Base-by-base conservation (phyloP, 208 protist species). In the Trypanosoma rangeli region DNA sequence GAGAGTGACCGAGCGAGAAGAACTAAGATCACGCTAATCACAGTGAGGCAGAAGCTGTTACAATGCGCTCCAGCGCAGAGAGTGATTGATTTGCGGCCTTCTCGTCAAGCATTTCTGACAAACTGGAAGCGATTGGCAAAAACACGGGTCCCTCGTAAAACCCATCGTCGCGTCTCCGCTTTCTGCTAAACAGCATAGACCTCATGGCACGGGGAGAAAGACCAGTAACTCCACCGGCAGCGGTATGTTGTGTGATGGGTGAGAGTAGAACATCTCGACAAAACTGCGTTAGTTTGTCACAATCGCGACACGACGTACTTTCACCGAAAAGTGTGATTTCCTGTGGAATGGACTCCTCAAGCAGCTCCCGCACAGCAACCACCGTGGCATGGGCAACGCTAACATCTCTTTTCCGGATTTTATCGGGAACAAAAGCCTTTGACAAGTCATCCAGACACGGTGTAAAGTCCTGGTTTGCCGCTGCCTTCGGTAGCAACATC, bases 281-380 rank as follows among this genome's bases (percentile, higher is more conserved):
- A 13, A 94, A 56, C 48, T 83, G 73, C 7, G 84, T 89, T 5
- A 94, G 68, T 61, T 87, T 84, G 52, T 92, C 86, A 58, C 86
- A 90, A 77, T 90, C 84, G 18, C 89, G 89, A 55, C 80, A 88
- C 0, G 86, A 81, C 1, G 79, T 69, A 50, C 89, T 92, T 44
- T 74, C 70, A 13, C 78, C 78, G 50, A 74, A 80, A 64, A 90
- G 86, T 13, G 71, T 69, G 39, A 92, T 78, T 67, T 92, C 89
- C 42, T 79, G 73, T 13, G 85, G 82, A 65, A 94, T 89, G 15
- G 42, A 68, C 12, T 83, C 67, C 13, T 42, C 67, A 28, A 92
- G 62, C 22, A 68, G 63, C 29, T 89, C 80, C 26, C 68, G 53
- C 12, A 80, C 49, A 24, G 33, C 37, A 20, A 49, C 37, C 15